phyloP scores from a whole-genome alignment of 305 asterid genomes.

The Stenogyne calaminthoides region DNA sequence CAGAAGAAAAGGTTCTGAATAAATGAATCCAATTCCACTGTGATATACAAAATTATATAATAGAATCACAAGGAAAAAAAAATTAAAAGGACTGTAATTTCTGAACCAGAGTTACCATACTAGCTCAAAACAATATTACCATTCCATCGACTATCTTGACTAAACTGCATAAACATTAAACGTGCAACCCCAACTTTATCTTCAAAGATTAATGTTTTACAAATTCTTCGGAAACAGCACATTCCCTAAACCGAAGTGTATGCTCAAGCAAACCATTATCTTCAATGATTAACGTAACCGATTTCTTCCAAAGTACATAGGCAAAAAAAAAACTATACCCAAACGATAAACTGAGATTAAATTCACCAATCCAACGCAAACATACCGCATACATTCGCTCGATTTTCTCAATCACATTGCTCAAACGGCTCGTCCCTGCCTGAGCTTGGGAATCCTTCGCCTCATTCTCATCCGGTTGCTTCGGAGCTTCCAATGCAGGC shows the following conservation, averaged over 20 bases:
- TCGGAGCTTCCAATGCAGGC: constrained; percentile 36
- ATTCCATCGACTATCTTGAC: not conserved
- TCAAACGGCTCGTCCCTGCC: constrained; percentile 72
- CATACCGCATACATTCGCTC: constrained; percentile 98
- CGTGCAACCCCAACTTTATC: not conserved
- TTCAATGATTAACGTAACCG: not conserved
- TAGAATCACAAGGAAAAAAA: not conserved
- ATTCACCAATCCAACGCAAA: constrained; percentile 9
- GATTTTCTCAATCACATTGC: constrained; percentile 84
- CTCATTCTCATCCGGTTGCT: constrained; percentile 54
- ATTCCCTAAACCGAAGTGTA: constrained; percentile 18
- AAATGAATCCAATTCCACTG: not conserved
- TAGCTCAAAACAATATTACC: not conserved
- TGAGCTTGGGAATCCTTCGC: constrained; percentile 50
- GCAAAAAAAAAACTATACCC: not conserved
- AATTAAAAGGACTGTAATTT: not conserved
- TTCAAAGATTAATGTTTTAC: not conserved
- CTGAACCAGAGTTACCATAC: not conserved
- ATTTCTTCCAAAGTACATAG: not conserved
- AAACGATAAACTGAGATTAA: constrained; percentile 14
- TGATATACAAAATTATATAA: not conserved
- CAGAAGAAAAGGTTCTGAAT: not conserved
- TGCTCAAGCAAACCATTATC: not conserved
- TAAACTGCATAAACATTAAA: constrained; percentile 7
- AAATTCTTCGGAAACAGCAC: constrained; percentile 3